Percentiles rank a stretch among this genome's conserved stretches.
phyloP scores from a whole-genome alignment of 2,329 filamentous ascomycete genomes.

The Xylariaceae sp. region DNA sequence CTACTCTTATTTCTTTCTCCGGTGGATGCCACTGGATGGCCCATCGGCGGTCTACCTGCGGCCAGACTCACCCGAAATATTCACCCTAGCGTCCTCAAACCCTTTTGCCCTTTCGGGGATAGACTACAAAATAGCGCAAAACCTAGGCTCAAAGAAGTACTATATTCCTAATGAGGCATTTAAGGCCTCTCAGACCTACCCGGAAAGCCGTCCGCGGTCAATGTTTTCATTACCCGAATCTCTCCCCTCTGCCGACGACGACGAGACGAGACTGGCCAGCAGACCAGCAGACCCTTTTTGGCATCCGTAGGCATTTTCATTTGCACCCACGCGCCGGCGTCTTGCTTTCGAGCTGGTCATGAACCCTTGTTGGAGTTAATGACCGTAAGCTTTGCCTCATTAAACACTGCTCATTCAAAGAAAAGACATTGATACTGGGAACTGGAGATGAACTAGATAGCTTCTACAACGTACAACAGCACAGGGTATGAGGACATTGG shows the following conservation, averaged over 20 bases:
- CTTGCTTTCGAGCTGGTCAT: conserved; percentile 20
- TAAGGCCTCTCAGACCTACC: conserved; percentile 27
- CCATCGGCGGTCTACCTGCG: conserved; percentile 23
- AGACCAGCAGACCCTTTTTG: conserved; percentile 27
- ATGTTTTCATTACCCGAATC: conserved; percentile 5
- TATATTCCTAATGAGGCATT: conserved; percentile 33
- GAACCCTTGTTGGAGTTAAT: too few relatives aligned
- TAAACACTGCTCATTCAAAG: neutral
- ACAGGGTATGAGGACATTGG: too few relatives aligned
- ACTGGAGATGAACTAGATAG: too few relatives aligned
- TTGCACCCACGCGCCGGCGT: conserved; percentile 17
- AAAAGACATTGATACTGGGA: too few relatives aligned
- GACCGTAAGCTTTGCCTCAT: neutral
- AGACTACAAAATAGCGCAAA: conserved; percentile 15
- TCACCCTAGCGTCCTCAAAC: conserved; percentile 20
- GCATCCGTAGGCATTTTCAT: conserved; percentile 25
- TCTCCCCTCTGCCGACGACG: conserved; percentile 18
- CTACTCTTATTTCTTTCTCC: conserved; percentile 22
- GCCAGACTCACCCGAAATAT: conserved; percentile 25
- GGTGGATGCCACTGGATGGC: conserved; percentile 13
- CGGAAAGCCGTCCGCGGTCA: conserved; percentile 31
- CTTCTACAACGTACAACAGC: too few relatives aligned
- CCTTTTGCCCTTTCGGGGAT: conserved; percentile 19
- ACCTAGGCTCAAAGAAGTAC: conserved; percentile 25
- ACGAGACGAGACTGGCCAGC: conserved; percentile 1